These are phyloP conservation scores for Carallia pectinifolia DNA, from an alignment of 345 rosid species.

Conservation along the genomic window DNA sequence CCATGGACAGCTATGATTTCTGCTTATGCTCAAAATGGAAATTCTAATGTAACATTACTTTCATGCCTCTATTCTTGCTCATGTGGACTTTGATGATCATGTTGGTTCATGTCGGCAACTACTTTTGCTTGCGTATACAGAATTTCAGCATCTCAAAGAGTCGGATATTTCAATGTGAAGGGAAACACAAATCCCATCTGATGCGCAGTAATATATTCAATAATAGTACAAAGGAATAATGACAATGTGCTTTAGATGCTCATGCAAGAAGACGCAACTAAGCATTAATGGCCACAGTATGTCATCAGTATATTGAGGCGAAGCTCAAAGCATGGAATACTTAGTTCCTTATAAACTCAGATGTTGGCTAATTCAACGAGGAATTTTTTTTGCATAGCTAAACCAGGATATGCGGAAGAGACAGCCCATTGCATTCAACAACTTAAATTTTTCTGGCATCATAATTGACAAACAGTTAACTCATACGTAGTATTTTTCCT, in stretches of 20 bases:
- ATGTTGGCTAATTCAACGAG: too few relatives aligned
- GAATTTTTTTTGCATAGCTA: too few relatives aligned
- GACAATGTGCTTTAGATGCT: not conserved
- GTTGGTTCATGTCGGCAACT: slow-evolving; percentile 34
- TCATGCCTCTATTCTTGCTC: slow-evolving; percentile 93
- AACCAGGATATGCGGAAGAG: too few relatives aligned
- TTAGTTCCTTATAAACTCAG: too few relatives aligned
- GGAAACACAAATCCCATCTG: not conserved
- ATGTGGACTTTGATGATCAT: slow-evolving; percentile 57
- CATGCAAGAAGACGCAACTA: slow-evolving; percentile 3
- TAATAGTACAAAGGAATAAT: not conserved
- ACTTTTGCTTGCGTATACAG: slow-evolving; percentile 59
- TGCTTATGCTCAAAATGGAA: slow-evolving; percentile 50
- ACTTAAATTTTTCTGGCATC: too few relatives aligned
- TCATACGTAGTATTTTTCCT: too few relatives aligned
- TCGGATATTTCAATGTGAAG: slow-evolving; percentile 3
- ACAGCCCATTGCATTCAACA: too few relatives aligned
- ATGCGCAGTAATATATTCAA: too few relatives aligned
- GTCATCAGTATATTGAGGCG: too few relatives aligned
- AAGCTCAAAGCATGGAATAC: too few relatives aligned
- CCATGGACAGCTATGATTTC: slow-evolving; percentile 93
- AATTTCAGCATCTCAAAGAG: slow-evolving; percentile 11
- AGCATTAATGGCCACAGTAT: not conserved
- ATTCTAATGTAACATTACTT: slow-evolving; percentile 31
- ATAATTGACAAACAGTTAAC: too few relatives aligned